These are phyloP conservation scores for Botryotinia convoluta DNA, from an alignment of 2,329 filamentous ascomycete species.

Conservation along the genomic window DNA sequence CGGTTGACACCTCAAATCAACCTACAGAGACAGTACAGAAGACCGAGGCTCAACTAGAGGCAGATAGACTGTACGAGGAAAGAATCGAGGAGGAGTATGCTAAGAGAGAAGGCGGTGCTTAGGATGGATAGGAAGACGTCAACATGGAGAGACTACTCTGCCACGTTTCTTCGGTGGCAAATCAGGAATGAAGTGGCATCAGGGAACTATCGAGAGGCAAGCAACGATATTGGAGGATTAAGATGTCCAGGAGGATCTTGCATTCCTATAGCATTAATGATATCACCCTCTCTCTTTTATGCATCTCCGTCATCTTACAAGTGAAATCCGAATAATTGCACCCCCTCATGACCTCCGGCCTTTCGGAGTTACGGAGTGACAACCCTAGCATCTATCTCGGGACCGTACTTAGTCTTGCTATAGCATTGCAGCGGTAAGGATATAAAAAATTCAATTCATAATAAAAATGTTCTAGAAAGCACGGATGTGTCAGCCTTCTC, in stretches of 20 bases:
- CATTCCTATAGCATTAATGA: not conserved
- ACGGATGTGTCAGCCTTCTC: not conserved
- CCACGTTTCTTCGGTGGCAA: not conserved
- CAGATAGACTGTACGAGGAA: conserved; percentile 26
- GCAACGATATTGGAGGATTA: not conserved
- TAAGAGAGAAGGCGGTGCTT: conserved; percentile 33
- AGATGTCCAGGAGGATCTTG: not conserved
- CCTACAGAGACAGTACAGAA: conserved; percentile 10
- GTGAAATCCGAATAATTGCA: not conserved
- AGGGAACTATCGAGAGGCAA: not conserved
- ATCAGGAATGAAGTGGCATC: not conserved
- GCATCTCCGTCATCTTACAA: not conserved
- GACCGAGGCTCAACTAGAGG: conserved; percentile 22
- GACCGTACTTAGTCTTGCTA: not conserved
- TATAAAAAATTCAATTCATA: not conserved
- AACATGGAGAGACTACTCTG: not conserved
- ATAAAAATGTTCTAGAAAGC: not conserved
- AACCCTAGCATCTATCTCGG: not conserved
- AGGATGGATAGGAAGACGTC: conserved; percentile 23
- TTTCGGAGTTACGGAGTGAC: not conserved
- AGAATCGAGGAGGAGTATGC: conserved; percentile 27
- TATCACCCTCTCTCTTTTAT: not conserved
- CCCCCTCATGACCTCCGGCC: not conserved
- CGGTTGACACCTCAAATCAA: not conserved
- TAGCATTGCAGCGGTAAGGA: not conserved